A percentile compares a stretch with the other conserved stretches of the same genome.
Evolutionary conservation across 2,329 filamentous ascomycete genomes (phyloP).

Genomic region (Penicillium nordicum): DNA sequence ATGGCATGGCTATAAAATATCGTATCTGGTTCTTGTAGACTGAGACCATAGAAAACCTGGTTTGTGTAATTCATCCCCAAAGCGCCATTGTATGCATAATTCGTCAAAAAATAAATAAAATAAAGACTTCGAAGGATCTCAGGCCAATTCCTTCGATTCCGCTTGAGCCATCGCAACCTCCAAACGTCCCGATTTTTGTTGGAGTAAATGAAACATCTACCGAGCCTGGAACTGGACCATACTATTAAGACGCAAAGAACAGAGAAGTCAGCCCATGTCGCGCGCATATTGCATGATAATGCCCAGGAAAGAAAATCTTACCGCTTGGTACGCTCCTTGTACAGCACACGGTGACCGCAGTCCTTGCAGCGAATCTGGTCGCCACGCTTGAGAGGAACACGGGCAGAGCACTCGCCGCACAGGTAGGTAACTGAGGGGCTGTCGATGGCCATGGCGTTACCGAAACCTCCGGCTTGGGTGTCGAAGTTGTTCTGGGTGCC

Average conservation of each 20-base stretch:
- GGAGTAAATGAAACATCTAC: slow-evolving; percentile 45
- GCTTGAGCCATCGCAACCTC: background rate
- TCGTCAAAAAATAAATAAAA: slow-evolving; percentile 13
- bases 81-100: slow-evolving; percentile 34
- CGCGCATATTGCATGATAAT: slow-evolving; percentile 2
- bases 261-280: slow-evolving; percentile 11
- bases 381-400: slow-evolving; percentile 70
- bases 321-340: slow-evolving; percentile 98
- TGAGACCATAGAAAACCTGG: background rate
- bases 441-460: slow-evolving; percentile 44
- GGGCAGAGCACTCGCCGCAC: slow-evolving; percentile 81
- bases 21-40: background rate
- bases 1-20: background rate
- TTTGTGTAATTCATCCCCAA: slow-evolving; percentile 23
- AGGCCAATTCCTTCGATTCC: slow-evolving; percentile 7
- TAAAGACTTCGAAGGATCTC: background rate
- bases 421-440: slow-evolving; percentile 64
- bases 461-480: slow-evolving; percentile 35
- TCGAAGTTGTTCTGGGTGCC: slow-evolving; percentile 42
- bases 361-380: slow-evolving; percentile 85
- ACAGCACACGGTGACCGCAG: slow-evolving; percentile 91
- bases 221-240: slow-evolving; percentile 99
- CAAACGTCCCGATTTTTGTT: background rate
- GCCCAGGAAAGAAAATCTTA: slow-evolving; percentile 47
- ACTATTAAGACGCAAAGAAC: slow-evolving; percentile 48